phyloP scores from a whole-genome alignment of 192 early-diverging fungal genomes.

The Coemansia sp. region DNA sequence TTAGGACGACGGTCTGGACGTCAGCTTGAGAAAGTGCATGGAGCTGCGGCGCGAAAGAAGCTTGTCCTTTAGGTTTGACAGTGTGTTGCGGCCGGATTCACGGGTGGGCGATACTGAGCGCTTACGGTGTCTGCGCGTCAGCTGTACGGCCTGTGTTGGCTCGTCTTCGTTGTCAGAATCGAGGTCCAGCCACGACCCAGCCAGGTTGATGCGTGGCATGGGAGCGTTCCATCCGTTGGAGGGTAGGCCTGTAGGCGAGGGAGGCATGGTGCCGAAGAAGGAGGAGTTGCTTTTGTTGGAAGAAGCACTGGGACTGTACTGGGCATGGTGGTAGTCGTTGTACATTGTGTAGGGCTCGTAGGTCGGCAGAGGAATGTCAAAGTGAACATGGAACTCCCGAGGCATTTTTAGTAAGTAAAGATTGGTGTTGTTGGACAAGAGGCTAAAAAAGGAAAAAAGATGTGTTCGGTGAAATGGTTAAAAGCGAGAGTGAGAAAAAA shows the following conservation, averaged over 20 bases:
- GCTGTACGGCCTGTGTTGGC: not conserved
- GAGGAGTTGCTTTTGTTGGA: not conserved
- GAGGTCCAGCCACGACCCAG: constrained; percentile 39
- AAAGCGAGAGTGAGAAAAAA: not conserved
- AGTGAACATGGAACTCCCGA: not conserved
- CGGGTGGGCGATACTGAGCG: not conserved
- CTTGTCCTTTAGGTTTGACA: constrained; percentile 4
- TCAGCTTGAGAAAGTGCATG: not conserved
- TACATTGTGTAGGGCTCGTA: not conserved
- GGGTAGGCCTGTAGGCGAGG: not conserved
- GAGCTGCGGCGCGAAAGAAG: constrained; percentile 4
- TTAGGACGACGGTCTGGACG: too few relatives aligned
- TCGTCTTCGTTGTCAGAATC: constrained; percentile 27
- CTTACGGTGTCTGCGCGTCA: not conserved
- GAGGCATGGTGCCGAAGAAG: not conserved
- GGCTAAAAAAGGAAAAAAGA: not conserved
- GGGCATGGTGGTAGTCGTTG: not conserved
- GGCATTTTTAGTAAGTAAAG: not conserved
- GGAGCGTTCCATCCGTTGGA: not conserved
- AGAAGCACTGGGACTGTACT: not conserved
- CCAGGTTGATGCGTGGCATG: constrained; percentile 26
- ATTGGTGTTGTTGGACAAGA: not conserved
- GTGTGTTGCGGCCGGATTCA: not conserved
- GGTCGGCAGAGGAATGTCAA: not conserved
- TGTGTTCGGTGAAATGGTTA: not conserved